Percentiles rank a stretch among this genome's conserved stretches.
These are phyloP conservation scores for Exophiala dermatitidis DNA, from an alignment of 2,329 filamentous ascomycete species.

Conservation along the genomic window DNA sequence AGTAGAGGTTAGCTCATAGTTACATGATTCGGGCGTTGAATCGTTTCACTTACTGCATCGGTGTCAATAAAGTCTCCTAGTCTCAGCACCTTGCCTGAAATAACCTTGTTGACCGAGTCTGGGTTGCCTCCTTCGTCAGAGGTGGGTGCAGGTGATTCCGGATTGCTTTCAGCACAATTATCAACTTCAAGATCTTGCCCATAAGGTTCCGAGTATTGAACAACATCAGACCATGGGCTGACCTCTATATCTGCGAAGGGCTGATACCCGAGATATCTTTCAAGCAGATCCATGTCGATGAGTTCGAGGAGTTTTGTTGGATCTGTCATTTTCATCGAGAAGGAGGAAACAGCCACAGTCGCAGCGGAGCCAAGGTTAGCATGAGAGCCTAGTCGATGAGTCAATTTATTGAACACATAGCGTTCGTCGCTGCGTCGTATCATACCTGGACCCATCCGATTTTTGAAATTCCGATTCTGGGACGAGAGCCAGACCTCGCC, in stretches of 20 bases:
- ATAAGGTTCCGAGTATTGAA: neutral
- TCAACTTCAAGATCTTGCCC: too few relatives aligned
- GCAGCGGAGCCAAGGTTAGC: constrained; percentile 42
- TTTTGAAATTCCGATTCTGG: constrained; percentile 43
- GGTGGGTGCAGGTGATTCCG: neutral
- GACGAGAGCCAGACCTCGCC: constrained; percentile 41
- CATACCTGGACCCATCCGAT: constrained; percentile 41
- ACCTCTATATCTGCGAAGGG: neutral
- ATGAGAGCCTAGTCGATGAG: constrained; percentile 32
- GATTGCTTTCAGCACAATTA: too few relatives aligned
- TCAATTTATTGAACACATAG: too few relatives aligned
- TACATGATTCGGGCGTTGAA: neutral
- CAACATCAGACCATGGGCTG: too few relatives aligned
- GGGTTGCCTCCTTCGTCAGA: neutral
- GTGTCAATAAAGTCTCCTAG: constrained; percentile 40
- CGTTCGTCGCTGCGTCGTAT: too few relatives aligned
- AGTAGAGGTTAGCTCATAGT: neutral
- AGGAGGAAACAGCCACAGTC: constrained; percentile 42
- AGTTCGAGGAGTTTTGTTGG: constrained; percentile 30
- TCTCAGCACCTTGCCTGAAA: constrained; percentile 31
- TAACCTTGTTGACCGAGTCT: neutral
- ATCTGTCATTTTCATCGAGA: constrained; percentile 39
- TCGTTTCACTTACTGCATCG: neutral
- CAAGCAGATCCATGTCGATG: constrained; percentile 27
- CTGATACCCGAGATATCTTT: constrained; percentile 1